Conservation (phyloP, 202 grass and related monocot species). For the Cymbopogon flexuosus region DNA sequence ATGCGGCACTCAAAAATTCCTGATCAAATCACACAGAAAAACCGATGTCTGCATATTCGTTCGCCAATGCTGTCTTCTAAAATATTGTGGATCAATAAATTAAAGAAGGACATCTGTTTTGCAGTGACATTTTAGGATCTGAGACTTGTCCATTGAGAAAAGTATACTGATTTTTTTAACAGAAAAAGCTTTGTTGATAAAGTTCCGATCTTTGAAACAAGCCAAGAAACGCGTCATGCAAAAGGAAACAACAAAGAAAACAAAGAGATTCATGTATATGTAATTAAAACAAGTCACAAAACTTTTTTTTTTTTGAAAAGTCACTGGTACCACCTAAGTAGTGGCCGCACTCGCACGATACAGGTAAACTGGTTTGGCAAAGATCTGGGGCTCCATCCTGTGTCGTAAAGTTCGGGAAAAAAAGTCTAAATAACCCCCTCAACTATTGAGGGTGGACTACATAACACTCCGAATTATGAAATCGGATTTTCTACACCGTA, state of each 20-base stretch:
- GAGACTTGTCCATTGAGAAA: background rate
- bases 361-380: background rate
- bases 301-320: no score
- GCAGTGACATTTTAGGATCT: background rate
- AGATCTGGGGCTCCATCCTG: no score
- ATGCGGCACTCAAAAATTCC: background rate
- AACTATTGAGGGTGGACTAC: no score
- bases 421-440: no score
- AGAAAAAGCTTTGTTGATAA: background rate
- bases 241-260: background rate
- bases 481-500: no score
- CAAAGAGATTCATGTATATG: background rate
- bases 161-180: background rate
- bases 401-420: no score
- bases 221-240: background rate
- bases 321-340: background rate
- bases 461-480: no score
- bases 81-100: background rate
- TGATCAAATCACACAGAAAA: background rate
- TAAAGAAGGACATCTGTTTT: background rate
- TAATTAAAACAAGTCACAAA: background rate
- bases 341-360: background rate
- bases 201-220: background rate
- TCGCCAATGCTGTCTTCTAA: background rate
- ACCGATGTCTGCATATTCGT: no score